A percentile compares a stretch with the other conserved stretches of the same genome.
Evolutionary conservation across 2,329 filamentous ascomycete genomes (phyloP).

Genomic region (Alternaria metachromatica): DNA sequence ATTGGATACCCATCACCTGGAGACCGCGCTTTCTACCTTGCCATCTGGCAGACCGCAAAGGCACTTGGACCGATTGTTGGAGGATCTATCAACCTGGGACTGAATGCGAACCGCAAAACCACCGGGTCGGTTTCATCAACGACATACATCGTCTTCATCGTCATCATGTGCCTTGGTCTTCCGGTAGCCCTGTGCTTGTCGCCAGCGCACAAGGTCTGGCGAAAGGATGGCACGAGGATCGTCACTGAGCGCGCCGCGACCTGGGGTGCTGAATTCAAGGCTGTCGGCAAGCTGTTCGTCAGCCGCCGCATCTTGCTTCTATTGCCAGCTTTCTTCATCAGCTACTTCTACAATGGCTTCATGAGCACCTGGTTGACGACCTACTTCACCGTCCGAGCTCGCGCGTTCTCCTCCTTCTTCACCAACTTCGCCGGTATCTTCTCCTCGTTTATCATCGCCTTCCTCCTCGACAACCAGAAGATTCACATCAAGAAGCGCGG

Average conservation of each 20-base stretch:
- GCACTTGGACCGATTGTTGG: constrained; percentile 54
- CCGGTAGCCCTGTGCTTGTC: constrained; percentile 54
- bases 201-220: constrained; percentile 54
- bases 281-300: constrained; percentile 38
- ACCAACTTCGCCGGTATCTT: constrained; percentile 49
- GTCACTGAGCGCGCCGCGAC: constrained; percentile 31
- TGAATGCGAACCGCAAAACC: constrained; percentile 52
- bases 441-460: constrained; percentile 44
- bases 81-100: constrained; percentile 58
- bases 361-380: constrained; percentile 44
- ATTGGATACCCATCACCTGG: constrained; percentile 50
- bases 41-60: constrained; percentile 46
- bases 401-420: constrained; percentile 47
- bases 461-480: constrained; percentile 41
- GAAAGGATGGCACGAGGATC: constrained; percentile 51
- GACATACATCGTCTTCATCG: constrained; percentile 57
- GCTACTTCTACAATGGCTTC: constrained; percentile 50
- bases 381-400: constrained; percentile 46
- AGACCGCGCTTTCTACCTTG: constrained; percentile 47
- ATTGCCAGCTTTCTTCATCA: constrained; percentile 47
- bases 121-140: constrained; percentile 49
- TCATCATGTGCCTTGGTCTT: constrained; percentile 56
- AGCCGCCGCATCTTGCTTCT: constrained; percentile 42
- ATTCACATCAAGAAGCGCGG: constrained; percentile 44
- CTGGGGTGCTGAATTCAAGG: constrained; percentile 39